Base-by-base conservation (phyloP, 257 asterid genomes). In the Solanum ossicruentum region DNA sequence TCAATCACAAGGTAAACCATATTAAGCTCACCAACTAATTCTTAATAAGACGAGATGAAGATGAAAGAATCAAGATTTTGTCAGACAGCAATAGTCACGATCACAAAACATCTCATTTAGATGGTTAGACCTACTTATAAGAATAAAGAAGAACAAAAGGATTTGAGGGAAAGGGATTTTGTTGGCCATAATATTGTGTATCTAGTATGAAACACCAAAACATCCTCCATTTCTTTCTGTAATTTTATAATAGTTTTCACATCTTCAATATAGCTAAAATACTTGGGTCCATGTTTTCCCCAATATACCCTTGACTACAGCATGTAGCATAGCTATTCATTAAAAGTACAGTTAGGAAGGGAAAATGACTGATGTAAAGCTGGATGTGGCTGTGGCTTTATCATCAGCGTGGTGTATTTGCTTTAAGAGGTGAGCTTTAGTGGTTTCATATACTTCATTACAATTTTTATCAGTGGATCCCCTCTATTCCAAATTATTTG, bases 1-100 rank as follows among this genome's bases (percentile, higher is more conserved):
- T 77, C 85, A 87, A 86, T 80, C 54, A 83, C 82, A 84, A 72
- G 65, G 83, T 83, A 39, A 84, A 78, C 77, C 23, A 60, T 60
- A 58, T 8, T 45, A 79, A 73, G 69, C 32, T 28, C 63, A 15
- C 45, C 82, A 15, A 51, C 47, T 49, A 77, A 23, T 49, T 21
- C 82, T 77, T 16, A 77, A 49, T 26, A 51, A 75, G 20, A 75
- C 16, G 23, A 75, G 60, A 77, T 77, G 63, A 77, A 77, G 63
- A 63, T 51, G 39, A 23, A 77, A 41, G 47, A 77, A 63, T 51
- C 82, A 6, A 23, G 63, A 45, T 51, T 2, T 23, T 1, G 63
- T 51, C 63, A 77, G 26, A 77, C 17, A 51, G 8, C 63, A 49
- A 49, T 77, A 26, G 60, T 51, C 63, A 73, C 1, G 20, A 43